Base-by-base conservation (phyloP, 192 early-diverging fungal genomes). In the Kappamyces sp. region DNA sequence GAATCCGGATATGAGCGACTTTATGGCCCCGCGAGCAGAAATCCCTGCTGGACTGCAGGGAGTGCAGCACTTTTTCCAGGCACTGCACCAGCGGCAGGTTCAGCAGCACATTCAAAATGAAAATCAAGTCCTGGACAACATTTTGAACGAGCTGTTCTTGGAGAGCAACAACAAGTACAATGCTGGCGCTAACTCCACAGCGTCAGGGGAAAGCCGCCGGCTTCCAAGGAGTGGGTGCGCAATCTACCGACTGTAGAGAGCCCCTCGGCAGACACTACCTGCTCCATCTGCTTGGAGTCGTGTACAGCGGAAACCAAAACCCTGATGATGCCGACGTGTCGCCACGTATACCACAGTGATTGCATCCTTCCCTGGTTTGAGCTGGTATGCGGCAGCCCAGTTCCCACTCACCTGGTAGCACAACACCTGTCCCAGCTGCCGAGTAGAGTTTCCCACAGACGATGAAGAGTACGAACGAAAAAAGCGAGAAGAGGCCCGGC, bases 131-230 rank as follows among this genome's bases (percentile, higher is more conserved):
- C 64, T 83, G n/a, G 77, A 83, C 55, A 75, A 78, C 33, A 51
- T 83, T 51, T 66, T 83, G 36, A 76, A 74, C 1, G 75, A 83
- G 34, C 49, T 83, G 33, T 66, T 83, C 53, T 71, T 77, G 4
- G 80, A 83, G 51, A 77, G 73, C 2, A 74, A 72, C 42, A 73
- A 69, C 4, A 74, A 66, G 77, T 79, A 66, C n/a, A 6, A 15
- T 62, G 47, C 13, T 34, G 9, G 1, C 13, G 2, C 31, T 44
- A 34, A 36, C 4, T 31, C 37, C 33, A 39, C 13, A 67, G 63
- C 33, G 66, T 42, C 0, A 65, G 60, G 50, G 66, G 68, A n/a
- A 4, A 35, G 3, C 66, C 71, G 10, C 66, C 71, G 12, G 64
- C 71, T 15, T 69, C 71, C 3, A 69, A 69, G 52, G 35, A 13